Evolutionary conservation across 2,329 filamentous ascomycete species (phyloP).

Genomic region (Rutstroemia sp.): DNA sequence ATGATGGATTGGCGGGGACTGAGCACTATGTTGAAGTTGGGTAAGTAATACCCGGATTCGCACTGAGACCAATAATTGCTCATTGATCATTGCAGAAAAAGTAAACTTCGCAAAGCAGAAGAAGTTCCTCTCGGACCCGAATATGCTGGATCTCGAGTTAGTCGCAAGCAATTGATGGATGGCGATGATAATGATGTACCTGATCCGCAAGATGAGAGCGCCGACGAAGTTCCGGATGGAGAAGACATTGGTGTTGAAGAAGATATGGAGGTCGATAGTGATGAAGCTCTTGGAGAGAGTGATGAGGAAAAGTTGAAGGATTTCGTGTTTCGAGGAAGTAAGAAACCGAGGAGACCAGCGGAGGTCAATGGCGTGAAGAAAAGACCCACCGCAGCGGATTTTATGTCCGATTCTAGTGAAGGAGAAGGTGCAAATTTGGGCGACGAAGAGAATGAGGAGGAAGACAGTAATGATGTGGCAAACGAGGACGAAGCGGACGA

Average conservation of each 20-base stretch:
- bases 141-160: conserved; percentile 73
- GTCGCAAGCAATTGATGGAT: conserved; percentile 55
- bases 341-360: conserved; percentile 35
- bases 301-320: conserved; percentile 77
- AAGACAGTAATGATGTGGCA: conserved; percentile 25
- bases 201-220: conserved; percentile 19
- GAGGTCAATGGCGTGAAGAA: conserved; percentile 29
- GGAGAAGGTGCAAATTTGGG: conserved; percentile 28
- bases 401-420: conserved; percentile 40
- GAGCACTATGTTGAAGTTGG: conserved; percentile 83
- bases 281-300: conserved; percentile 70
- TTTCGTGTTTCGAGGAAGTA: conserved; percentile 58
- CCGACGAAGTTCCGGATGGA: conserved; percentile 35
- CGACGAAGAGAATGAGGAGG: conserved; percentile 20
- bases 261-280: conserved; percentile 55
- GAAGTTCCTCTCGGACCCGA: conserved; percentile 63
- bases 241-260: conserved; percentile 47
- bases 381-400: conserved; percentile 48
- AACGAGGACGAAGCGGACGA: conserved; percentile 19
- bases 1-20: conserved; percentile 54
- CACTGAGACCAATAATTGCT: not conserved
- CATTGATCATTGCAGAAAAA: conserved; percentile 50
- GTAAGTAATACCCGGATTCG: conserved; percentile 33
- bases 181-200: conserved; percentile 44
- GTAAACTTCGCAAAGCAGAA: conserved; percentile 71